These are phyloP conservation scores for Aureobasidium sp. DNA, from an alignment of 2,329 filamentous ascomycete species.

Conservation along the genomic window DNA sequence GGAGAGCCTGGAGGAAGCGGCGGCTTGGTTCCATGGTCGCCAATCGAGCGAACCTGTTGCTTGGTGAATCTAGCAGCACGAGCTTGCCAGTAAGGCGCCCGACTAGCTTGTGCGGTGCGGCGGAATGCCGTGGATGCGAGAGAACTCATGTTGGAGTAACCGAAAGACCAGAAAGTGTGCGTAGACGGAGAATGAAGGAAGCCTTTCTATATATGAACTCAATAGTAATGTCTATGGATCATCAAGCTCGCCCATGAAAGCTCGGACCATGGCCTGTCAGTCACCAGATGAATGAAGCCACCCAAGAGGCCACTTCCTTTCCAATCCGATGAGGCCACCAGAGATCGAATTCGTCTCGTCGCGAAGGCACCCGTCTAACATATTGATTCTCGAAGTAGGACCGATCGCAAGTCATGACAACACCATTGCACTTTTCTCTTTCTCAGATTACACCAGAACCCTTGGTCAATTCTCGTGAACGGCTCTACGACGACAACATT, in stretches of 20 bases:
- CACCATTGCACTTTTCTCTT: not conserved
- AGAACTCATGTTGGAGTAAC: not conserved
- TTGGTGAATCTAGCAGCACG: conserved; percentile 7
- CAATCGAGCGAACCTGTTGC: conserved; percentile 11
- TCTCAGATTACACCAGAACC: no score
- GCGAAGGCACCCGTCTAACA: not conserved
- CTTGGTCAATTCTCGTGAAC: no score
- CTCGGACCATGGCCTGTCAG: conserved; percentile 3
- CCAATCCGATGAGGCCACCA: not conserved
- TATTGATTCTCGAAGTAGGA: not conserved
- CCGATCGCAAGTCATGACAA: not conserved
- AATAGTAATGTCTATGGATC: not conserved
- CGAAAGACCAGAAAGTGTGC: not conserved
- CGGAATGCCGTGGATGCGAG: conserved; percentile 13
- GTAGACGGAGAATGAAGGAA: not conserved
- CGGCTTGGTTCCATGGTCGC: conserved; percentile 14
- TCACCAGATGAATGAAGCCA: not conserved
- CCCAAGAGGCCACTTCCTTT: not conserved
- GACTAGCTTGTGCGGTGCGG: conserved; percentile 9
- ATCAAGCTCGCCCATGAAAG: not conserved
- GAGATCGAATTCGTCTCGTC: not conserved
- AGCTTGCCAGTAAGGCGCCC: conserved; percentile 9
- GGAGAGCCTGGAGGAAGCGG: conserved; percentile 13
- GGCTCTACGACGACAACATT: not conserved
- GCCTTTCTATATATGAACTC: not conserved